phyloP scores from a whole-genome alignment of 768 basidiomycete species.

The Imleria badia region DNA sequence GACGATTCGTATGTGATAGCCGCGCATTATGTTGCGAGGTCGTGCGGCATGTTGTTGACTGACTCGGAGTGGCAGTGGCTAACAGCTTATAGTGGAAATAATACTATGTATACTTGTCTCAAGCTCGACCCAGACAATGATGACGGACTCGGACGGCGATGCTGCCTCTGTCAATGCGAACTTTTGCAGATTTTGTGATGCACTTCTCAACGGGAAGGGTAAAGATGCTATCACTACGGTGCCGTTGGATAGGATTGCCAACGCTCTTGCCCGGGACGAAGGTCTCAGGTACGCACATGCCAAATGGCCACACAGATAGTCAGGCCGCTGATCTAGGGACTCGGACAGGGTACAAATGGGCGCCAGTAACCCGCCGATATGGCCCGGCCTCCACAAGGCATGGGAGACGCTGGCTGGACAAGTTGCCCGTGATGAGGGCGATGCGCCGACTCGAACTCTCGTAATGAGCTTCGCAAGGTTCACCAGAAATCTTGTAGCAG shows the following conservation, averaged over 20 bases:
- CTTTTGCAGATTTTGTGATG: constrained; percentile 45
- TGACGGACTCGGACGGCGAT: not conserved
- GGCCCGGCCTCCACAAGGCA: constrained; percentile 51
- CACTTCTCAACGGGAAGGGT: constrained; percentile 36
- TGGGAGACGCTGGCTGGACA: constrained; percentile 44
- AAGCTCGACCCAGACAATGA: not conserved
- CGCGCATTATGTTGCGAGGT: constrained; percentile 41
- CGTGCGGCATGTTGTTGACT: not conserved
- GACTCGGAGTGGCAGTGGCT: not conserved
- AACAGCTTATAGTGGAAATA: constrained; percentile 7
- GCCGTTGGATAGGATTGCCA: constrained; percentile 51
- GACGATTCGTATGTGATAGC: constrained; percentile 54
- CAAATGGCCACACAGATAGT: not conserved
- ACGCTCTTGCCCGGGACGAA: constrained; percentile 49
- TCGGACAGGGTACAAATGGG: constrained; percentile 40
- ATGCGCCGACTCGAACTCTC: constrained; percentile 38
- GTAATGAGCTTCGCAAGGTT: constrained; percentile 66
- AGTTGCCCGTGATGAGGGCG: constrained; percentile 36
- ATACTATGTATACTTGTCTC: no score
- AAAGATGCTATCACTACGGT: constrained; percentile 14
- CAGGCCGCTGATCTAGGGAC: not conserved
- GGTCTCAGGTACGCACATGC: constrained; percentile 28
- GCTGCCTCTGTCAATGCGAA: constrained; percentile 16
- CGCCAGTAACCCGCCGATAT: constrained; percentile 44
- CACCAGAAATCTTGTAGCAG: constrained; percentile 83